Conservation (phyloP, 75 land plant species). For the Sequoiadendron giganteum region DNA sequence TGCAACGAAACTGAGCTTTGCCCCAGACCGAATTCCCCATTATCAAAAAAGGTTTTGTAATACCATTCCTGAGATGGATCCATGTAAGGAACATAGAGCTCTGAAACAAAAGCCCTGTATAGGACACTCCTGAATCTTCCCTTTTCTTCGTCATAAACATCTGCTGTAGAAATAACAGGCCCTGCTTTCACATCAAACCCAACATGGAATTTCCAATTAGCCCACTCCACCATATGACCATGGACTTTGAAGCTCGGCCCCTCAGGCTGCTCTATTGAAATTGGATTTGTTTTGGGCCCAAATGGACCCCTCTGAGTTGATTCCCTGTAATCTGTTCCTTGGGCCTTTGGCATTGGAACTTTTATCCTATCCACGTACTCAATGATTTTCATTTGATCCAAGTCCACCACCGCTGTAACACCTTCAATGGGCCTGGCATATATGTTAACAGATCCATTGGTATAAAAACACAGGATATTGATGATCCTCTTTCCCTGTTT, state of each 20-base stretch:
- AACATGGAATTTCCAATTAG: conserved; percentile 40
- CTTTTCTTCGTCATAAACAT: conserved; percentile 31
- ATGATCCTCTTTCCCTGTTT: conserved; percentile 33
- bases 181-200: conserved; percentile 45
- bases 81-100: conserved; percentile 71
- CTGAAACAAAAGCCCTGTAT: conserved; percentile 14
- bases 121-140: conserved; percentile 40
- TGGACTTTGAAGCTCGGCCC: conserved; percentile 27
- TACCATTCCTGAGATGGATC: conserved; percentile 65
- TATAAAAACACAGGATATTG: conserved; percentile 43
- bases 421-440: conserved; percentile 71
- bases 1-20: conserved; percentile 32
- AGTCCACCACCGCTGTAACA: not conserved
- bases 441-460: conserved; percentile 42
- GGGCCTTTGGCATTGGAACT: conserved; percentile 1
- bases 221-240: conserved; percentile 25
- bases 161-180: conserved; percentile 42
- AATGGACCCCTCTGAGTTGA: not conserved
- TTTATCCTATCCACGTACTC: not conserved
- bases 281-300: conserved; percentile 24
- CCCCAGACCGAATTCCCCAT: conserved; percentile 61
- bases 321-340: conserved; percentile 31
- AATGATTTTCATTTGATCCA: conserved; percentile 32
- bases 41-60: conserved; percentile 47
- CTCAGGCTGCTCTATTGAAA: conserved; percentile 21